phyloP scores from a whole-genome alignment of 305 asterid species.

The Nicotiana rustica region DNA sequence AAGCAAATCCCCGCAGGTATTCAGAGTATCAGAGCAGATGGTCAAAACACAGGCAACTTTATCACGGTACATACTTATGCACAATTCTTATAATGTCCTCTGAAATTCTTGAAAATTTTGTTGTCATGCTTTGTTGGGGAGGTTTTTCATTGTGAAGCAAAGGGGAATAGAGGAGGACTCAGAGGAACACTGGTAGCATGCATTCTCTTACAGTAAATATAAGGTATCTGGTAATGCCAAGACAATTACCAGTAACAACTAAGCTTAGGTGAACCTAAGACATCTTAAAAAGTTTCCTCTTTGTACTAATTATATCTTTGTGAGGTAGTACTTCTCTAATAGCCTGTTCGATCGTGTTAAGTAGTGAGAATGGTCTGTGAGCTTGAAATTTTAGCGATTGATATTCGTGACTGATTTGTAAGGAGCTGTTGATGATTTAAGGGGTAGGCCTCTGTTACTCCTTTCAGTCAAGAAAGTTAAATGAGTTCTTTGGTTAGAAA shows the following conservation, averaged over 20 bases:
- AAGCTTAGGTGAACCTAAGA: constrained; percentile 12
- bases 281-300: not conserved
- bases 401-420: not conserved
- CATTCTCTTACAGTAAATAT: not conserved
- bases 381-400: not conserved
- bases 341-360: not conserved
- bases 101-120: not conserved
- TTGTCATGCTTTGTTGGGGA: not conserved
- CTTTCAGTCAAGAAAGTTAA: not conserved
- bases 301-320: not conserved
- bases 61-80: constrained; percentile 51
- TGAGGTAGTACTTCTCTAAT: not conserved
- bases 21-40: constrained; percentile 70
- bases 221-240: not conserved
- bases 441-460: not conserved
- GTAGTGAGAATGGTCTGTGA: not conserved
- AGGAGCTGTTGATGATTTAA: not conserved
- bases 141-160: not conserved
- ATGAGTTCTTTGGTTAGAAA: not conserved
- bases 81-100: constrained; percentile 1
- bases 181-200: not conserved
- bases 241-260: not conserved
- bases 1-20: constrained; percentile 79
- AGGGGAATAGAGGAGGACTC: not conserved
- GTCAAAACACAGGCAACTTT: constrained; percentile 67